Base-by-base conservation (phyloP, 257 asterid species). In the Solanum infundibuliforme region DNA sequence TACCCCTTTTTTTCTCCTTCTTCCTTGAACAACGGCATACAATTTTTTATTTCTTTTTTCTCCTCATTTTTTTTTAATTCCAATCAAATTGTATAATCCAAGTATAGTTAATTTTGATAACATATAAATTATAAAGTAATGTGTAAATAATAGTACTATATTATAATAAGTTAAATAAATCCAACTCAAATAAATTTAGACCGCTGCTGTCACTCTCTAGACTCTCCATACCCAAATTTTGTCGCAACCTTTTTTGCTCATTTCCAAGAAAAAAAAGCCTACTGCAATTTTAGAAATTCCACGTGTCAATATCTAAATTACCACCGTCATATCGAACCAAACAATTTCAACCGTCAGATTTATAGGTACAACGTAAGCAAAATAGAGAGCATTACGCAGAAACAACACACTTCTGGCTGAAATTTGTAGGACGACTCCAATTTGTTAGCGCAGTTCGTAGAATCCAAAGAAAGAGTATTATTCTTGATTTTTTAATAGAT, bases 361-460 rank as follows among this genome's bases (percentile, higher is more conserved):
- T 35, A 8, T 75, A 38, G 38, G 62, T 88, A 77, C 48, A 69
- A 38, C 75, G 79, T 83, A 43, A 74, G 48, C 32, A 72, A 13
- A 62, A 9, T 52, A 76, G 62, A 68, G 3, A 23, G 58, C n/a
- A 62, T n/a, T 35, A 2, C 68, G 60, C 25, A 21, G 13, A 72
- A 32, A 52, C 8, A 38, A n/a, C 21, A 46, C 35, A 62, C 77
- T 32, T 87, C 84, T 76, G 92, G 93, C 84, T 87, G 87, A 86
- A 90, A 93, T 76, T 83, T 87, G 88, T 82, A 55, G 90, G 91
- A 85, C 84, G 69, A 68, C 8, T 55, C 83, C 39, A 16, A 23
- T 31, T 87, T 75, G 65, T 88, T 36, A 32, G 55, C 39, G n/a
- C 12, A 65, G 81, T 84, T 85, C 88, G 10, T 43, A 87, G 87